Base-by-base conservation (phyloP, 768 basidiomycete species). In the Lactarius quietus region DNA sequence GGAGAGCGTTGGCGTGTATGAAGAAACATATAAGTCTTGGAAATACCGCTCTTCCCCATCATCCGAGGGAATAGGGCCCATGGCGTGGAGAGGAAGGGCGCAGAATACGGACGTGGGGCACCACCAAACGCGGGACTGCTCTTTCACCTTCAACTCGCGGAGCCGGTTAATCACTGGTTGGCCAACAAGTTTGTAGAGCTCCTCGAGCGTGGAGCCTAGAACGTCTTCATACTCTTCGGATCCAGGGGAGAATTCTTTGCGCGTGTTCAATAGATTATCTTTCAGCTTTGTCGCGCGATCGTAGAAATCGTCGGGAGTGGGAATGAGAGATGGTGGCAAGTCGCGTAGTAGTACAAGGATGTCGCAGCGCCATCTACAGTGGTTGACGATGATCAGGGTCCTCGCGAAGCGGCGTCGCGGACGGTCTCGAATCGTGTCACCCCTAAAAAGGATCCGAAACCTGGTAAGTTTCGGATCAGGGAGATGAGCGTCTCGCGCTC, bases 81-180 rank as follows among this genome's bases (percentile, higher is more conserved):
- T 61, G 35, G 65, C 65, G 35, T 66, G 65, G 20, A 62, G 26
- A 7, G 65, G 65, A 23, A 66, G 61, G 10, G 52, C 33, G 10
- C 29, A 53, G 14, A 62, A 53, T 5, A 41, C 38, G 15, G 60
- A 39, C 15, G 15, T 39, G 14, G 38, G 38, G 10, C 38, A 39
- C 38, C 38, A 39, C 38, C 38, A 39, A 17, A 39, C 15, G 2
- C 15, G 38, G 15, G 38, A 39, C 15, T 39, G 38, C 12, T 39
- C 38, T 17, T 36, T 12, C 23, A 31, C 26, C 9, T 35, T 28
- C 18, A 57, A 26, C 18, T 20, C 18, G 9, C 58, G 18, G 15
- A 57, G 39, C 7, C 14, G 6, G 10, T 14, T 14, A 23, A 60
- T 29, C 10, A 65, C 41, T 2, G 57, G 59, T 61, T n/a, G 6